Base-by-base conservation (phyloP, 305 asterid genomes). In the Fraxinus paxiana region DNA sequence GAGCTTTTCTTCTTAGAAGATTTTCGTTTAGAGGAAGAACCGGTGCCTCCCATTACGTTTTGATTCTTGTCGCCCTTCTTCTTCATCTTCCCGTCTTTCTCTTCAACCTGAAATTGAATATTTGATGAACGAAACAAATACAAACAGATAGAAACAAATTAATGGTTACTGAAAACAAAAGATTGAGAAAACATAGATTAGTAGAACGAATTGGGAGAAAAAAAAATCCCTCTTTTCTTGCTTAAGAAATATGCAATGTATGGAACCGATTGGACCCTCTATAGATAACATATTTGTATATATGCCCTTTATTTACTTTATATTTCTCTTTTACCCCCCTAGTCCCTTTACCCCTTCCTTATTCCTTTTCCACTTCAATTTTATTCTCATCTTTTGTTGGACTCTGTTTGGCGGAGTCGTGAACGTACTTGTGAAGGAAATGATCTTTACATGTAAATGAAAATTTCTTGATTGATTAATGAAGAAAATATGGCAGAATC, bases 1-100 rank as follows among this genome's bases (percentile, higher is more conserved):
- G 90, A 86, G 83, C 89, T 91, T 87, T 83, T 91, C 83, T 81
- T 84, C 87, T 87, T 92, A 6, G 88, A 86, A 33, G 92, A 83
- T 86, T 91, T 92, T 75, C 74, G 41, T 73, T 84, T 91, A 2
- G 92, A 90, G 48, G 91, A 89, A 84, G 93, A 91, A 88, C 77
- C 88, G 82, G 34, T 85, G 84, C 79, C 79, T 34, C 78, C 89
- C 94, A 90, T 90, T 84, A 67, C 59, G n/a, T 61, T 78, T 54
- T 7, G 73, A 69, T 30, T 15, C 77, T 78, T 20, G 70, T 77
- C 37, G 80, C 67, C 61, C 46, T 67, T 28, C 73, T 41, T 34
- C 83, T 81, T 75, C 85, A 43, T 61, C 51, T 33, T 73, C 35
- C 28, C 6, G 37, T 46, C 59, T 80, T 77, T 83, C 69, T 46